phyloP scores from a whole-genome alignment of 768 basidiomycete species.

The Coprinopsis strossmayeri region DNA sequence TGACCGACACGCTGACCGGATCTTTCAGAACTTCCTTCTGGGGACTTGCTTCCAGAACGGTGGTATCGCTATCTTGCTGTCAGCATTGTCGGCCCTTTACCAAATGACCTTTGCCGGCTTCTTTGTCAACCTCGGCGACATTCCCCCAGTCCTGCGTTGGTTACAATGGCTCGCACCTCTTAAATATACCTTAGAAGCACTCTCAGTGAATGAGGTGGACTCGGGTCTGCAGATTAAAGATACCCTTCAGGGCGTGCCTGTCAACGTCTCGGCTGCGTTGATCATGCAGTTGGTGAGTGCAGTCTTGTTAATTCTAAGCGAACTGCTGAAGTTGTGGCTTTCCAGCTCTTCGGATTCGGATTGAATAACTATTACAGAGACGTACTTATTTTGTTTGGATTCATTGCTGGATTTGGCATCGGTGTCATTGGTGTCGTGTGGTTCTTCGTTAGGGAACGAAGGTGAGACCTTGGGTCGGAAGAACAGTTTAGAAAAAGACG shows the following conservation, averaged over 20 bases:
- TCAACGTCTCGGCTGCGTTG: slow-evolving; percentile 70
- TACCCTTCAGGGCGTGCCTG: slow-evolving; percentile 71
- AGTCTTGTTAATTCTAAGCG: neutral
- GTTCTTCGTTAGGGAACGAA: slow-evolving; percentile 68
- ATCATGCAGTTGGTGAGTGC: slow-evolving; percentile 77
- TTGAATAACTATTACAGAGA: slow-evolving; percentile 81
- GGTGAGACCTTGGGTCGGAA: too few relatives aligned
- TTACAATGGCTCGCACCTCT: slow-evolving; percentile 86
- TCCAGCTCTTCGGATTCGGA: slow-evolving; percentile 84
- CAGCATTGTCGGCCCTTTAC: slow-evolving; percentile 67
- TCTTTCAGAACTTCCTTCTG: slow-evolving; percentile 76
- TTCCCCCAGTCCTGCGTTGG: slow-evolving; percentile 92
- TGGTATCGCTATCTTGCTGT: slow-evolving; percentile 86
- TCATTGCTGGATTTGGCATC: slow-evolving; percentile 72
- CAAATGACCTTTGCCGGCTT: slow-evolving; percentile 91
- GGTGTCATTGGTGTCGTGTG: slow-evolving; percentile 73
- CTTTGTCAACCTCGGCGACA: slow-evolving; percentile 80
- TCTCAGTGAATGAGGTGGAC: slow-evolving; percentile 88
- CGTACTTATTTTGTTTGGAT: slow-evolving; percentile 81
- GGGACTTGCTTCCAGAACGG: slow-evolving; percentile 80
- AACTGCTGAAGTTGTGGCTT: slow-evolving; percentile 4
- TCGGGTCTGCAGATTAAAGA: slow-evolving; percentile 84
- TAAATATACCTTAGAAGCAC: slow-evolving; percentile 78
- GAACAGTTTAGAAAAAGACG: too few relatives aligned
- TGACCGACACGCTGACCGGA: neutral